Evolutionary conservation across 2,329 filamentous ascomycete genomes (phyloP).

Genomic region (Fusarium udum): DNA sequence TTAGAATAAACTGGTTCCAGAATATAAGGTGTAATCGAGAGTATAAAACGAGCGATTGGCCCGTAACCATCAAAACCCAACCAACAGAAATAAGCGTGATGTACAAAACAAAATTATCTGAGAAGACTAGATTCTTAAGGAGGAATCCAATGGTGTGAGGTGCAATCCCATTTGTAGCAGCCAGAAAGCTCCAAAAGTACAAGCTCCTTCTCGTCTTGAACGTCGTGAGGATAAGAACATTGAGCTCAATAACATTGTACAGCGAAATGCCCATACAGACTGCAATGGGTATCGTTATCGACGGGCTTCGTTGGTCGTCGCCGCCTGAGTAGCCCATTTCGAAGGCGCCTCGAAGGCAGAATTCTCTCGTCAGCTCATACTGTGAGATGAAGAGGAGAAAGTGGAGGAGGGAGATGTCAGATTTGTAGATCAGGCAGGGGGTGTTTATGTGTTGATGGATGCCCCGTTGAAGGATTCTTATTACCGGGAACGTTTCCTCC

Average conservation of each 20-base stretch:
- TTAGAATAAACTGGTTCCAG: slow-evolving; percentile 57
- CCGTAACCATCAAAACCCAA: slow-evolving; percentile 63
- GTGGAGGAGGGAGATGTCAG: neutral
- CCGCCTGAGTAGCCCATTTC: slow-evolving; percentile 21
- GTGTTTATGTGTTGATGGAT: neutral
- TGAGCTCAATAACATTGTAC: slow-evolving; percentile 50
- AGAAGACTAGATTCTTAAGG: slow-evolving; percentile 48
- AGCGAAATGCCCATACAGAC: slow-evolving; percentile 38
- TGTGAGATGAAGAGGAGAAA: neutral
- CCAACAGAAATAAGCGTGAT: slow-evolving; percentile 44
- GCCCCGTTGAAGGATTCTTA: neutral
- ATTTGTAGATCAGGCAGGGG: neutral
- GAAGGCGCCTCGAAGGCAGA: neutral
- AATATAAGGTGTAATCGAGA: slow-evolving; percentile 69
- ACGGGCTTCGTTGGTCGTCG: neutral
- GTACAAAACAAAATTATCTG: slow-evolving; percentile 22
- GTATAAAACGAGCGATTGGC: slow-evolving; percentile 69
- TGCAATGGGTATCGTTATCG: neutral
- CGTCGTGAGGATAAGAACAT: slow-evolving; percentile 44
- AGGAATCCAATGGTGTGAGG: slow-evolving; percentile 56
- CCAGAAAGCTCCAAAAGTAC: slow-evolving; percentile 52
- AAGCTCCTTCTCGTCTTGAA: slow-evolving; percentile 47
- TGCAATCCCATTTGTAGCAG: slow-evolving; percentile 46
- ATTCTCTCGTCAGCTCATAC: neutral
- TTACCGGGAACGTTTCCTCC: neutral